Base-by-base conservation (phyloP, 2,329 filamentous ascomycete species). In the Phyllosticta citribraziliensis region DNA sequence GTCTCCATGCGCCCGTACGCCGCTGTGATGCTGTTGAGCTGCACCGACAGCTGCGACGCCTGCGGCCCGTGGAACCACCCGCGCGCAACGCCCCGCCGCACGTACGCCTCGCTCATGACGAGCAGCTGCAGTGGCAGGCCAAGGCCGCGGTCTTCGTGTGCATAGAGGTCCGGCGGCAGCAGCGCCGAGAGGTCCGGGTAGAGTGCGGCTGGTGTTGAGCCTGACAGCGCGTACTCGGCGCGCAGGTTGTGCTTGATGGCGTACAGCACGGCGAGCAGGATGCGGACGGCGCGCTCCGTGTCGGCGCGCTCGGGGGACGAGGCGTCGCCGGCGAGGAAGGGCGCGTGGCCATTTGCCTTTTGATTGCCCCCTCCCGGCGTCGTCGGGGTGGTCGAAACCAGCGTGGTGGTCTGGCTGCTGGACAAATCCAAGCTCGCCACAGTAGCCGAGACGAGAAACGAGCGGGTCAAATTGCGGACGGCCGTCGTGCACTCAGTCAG, bases 1-100 rank as follows among this genome's bases (percentile, higher is more conserved):
- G 84, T 86, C 71, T 87, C 84, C 83, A 87, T 85, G 59, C 73
- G 78, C 2, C 83, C 83, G 68, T 84, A 86, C 0, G 83, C 82
- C 63, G 83, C 79, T 17, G 81, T 78, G 19, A 87, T 70, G 0
- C 72, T 70, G 67, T 84, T 84, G 24, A 87, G 68, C 65, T 86
- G 81, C 1, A 78, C 78, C 12, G 80, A 81, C 75, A 87, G 78
- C 62, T 83, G 79, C 53, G 77, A 79, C 0, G 83, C 82, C 22
- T 83, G 79, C 1, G 84, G 84, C 0, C 81, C 80, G 66, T 83
- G 78, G 67, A 84, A 84, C 82, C 83, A 85, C 10, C 78, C 79
- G 27, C 82, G 72, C 56, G 82, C 76, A 20, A 80, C 75, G 0
- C 80, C 81, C 0, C 82, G 75, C 58, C 82, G 80, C 64, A 87